Evolutionary conservation across 2,329 filamentous ascomycete genomes (phyloP), one percentile per base, ranked within the genome.

Genomic region (Penicillium psychrosexuale): DNA sequence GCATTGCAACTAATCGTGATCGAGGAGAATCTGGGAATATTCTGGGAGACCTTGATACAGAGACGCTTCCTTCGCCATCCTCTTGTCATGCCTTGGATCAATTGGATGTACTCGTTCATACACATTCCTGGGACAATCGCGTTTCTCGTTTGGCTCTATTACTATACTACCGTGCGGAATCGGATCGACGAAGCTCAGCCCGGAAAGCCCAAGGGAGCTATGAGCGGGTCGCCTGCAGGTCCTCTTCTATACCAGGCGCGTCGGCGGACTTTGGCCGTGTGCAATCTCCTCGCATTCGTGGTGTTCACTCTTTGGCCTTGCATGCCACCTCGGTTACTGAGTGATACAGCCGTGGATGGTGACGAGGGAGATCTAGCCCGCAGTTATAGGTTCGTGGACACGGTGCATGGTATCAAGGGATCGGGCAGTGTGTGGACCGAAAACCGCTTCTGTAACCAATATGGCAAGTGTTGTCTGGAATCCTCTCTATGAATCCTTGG

Each of bases 61-160:
- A 70, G 71, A 33, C 80, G 75, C 69, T 83, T 84, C 66, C 72
- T 84, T 47, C 69, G 73, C 19, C 79, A 80, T 48, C 80, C 84
- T 1, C 67, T 75, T 28, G 64, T 87, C 39, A 81, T 91, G 77
- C 82, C 78, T 61, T 89, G 82, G 82, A 88, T 85, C 63, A 90
- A 90, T 72, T 81, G 86, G 65, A 80, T 83, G 28, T 90, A 90
- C 73, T 89, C 86, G 6, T 90, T 89, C 72, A 89, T 91, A 65
- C 88, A 90, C 70, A 90, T 90, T 55, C 88, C 87, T 0, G 87
- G 86, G 13, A 90, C 87, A 6, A 90, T 90, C 61, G 78, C 86
- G 42, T 91, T 89, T 66, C 77, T 84, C 24, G 78, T 84, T 36
- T 81, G 83, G 66, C 79, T 90, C 5, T 90, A 84, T 74, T 88